These are phyloP conservation scores for Talaromyces sp. DNA, from an alignment of 2,329 filamentous ascomycete genomes.

Conservation along the genomic window DNA sequence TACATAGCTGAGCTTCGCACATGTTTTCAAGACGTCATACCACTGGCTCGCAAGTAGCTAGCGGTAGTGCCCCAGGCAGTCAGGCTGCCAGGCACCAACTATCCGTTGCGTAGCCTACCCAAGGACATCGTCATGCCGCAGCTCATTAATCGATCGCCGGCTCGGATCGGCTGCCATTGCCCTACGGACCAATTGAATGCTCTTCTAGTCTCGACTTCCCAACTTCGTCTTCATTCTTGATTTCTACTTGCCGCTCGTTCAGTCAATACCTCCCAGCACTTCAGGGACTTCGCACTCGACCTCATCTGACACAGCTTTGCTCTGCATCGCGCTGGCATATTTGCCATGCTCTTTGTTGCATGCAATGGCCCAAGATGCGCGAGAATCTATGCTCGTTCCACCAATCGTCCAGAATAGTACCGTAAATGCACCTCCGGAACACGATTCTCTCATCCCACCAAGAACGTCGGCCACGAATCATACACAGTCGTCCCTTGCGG, in stretches of 20 bases:
- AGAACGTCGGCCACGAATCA: constrained; percentile 8
- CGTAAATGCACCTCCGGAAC: constrained; percentile 1
- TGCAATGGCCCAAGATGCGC: constrained; percentile 34
- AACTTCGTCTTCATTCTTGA: neutral
- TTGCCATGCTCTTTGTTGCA: constrained; percentile 22
- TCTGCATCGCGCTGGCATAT: constrained; percentile 19
- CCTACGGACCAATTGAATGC: neutral
- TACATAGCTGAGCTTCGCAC: constrained; percentile 1
- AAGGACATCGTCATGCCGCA: neutral
- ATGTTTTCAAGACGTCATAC: constrained; percentile 19
- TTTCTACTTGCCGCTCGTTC: neutral
- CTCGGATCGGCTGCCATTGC: neutral
- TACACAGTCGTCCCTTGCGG: constrained; percentile 6
- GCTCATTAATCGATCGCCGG: constrained; percentile 1
- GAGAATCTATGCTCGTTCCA: constrained; percentile 23
- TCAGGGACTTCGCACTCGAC: neutral
- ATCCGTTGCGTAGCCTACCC: neutral
- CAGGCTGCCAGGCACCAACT: constrained; percentile 12
- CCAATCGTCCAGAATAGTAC: constrained; percentile 7
- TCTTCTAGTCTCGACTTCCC: neutral
- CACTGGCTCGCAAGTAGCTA: constrained; percentile 13
- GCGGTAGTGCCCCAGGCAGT: neutral
- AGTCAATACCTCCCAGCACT: neutral
- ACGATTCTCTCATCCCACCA: neutral
- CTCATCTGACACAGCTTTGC: constrained; percentile 12